A percentile compares a stretch with the other conserved stretches of the same genome.
Evolutionary conservation across 768 basidiomycete species (phyloP).

Genomic region (Ramaria sp.): DNA sequence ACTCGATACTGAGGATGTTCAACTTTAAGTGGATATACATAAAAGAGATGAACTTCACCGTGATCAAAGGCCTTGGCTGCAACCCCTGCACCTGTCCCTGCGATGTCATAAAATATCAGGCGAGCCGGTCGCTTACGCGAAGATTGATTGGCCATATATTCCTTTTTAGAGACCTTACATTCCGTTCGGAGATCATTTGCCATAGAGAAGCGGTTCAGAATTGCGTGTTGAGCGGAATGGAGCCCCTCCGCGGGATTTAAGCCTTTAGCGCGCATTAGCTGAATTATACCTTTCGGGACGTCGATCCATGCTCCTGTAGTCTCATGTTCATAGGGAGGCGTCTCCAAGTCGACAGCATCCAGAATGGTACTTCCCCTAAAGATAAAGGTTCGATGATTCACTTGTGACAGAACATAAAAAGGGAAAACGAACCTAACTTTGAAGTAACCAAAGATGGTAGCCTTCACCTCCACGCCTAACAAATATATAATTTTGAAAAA

Average conservation of each 20-base stretch:
- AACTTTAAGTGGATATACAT: neutral
- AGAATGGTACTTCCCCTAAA: constrained; percentile 50
- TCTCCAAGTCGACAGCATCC: constrained; percentile 69
- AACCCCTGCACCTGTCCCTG: constrained; percentile 59
- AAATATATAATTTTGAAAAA: neutral
- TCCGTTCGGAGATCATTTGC: constrained; percentile 66
- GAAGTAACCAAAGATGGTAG: constrained; percentile 75
- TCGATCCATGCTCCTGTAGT: constrained; percentile 77
- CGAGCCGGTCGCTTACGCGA: constrained; percentile 59
- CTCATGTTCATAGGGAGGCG: constrained; percentile 63
- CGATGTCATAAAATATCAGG: constrained; percentile 70
- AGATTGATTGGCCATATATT: constrained; percentile 43
- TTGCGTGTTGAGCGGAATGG: constrained; percentile 76
- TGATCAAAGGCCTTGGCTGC: constrained; percentile 78
- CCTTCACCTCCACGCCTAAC: constrained; percentile 49
- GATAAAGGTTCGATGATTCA: neutral
- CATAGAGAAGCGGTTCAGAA: constrained; percentile 67
- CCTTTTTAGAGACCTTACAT: constrained; percentile 72
- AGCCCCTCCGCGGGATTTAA: constrained; percentile 71
- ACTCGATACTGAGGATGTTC: constrained; percentile 31
- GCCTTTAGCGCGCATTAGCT: constrained; percentile 39
- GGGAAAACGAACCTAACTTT: constrained; percentile 48
- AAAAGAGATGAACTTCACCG: constrained; percentile 28
- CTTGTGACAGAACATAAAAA: neutral
- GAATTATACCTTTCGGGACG: constrained; percentile 42